Base-by-base conservation (phyloP, 192 early-diverging fungal species). In the Podila minutissima region DNA sequence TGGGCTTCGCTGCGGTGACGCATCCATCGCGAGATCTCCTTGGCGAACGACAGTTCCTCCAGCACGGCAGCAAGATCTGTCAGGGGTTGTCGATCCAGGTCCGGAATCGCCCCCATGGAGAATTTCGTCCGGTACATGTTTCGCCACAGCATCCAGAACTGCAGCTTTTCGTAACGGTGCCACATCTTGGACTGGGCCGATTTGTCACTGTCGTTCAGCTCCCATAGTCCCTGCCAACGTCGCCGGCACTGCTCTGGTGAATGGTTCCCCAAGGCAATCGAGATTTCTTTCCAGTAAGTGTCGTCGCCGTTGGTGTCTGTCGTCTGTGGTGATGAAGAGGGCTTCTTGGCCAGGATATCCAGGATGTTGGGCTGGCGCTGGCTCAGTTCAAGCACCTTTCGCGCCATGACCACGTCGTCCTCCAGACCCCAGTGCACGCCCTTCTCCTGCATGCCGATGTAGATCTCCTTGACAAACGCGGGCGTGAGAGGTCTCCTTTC, bases 111-210 rank as follows among this genome's bases (percentile, higher is more conserved):
- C 0, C 24, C 53, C 24, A 55, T 55, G 53, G 53, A 55, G 41
- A 46, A 46, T 46, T 46, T 46, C 13, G 11, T 55, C 53, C 3
- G 69, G 22, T 50, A 62, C 26, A 72, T 58, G 48, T 73, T 58
- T 7, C 33, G 62, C 76, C 76, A 81, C 8, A 81, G n/a, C 70
- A 73, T 81, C 76, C 76, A 81, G 31, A 72, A 81, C 29, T 81
- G 66, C 22, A 64, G 49, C 11, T 66, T 50, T n/a, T 81, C 76
- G 24, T 69, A 53, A 20, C 70, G 61, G 53, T 81, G 76, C 59
- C 62, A 81, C 3, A 66, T 48, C 26, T 64, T 72, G 0, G 68
- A 66, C 51, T 72, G 70, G 6, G 70, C 50, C 8, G 60, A 64
- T 28, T 81, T 81, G 1, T 81, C 70, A 0, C 35, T 24, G 51